Percentiles rank a stretch among this genome's conserved stretches.
Conservation (phyloP, 2,329 filamentous ascomycete genomes). For the Pyrenophora seminiperda region DNA sequence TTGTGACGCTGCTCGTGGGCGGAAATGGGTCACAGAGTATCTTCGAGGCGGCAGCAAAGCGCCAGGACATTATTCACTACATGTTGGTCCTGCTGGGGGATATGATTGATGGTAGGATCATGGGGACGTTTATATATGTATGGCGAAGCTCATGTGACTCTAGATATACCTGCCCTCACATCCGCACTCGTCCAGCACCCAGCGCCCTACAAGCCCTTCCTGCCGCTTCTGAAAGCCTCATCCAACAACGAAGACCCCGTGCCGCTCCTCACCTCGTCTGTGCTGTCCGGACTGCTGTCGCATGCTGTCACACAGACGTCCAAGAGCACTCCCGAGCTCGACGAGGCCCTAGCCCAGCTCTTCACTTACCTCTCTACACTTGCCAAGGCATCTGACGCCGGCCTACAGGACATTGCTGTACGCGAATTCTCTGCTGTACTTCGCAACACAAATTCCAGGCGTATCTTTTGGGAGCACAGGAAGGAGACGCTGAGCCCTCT, state of each 20-base stretch:
- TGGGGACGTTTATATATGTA: background rate
- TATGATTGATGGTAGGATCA: constrained; percentile 74
- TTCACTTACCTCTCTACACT: constrained; percentile 85
- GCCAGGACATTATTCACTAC: constrained; percentile 91
- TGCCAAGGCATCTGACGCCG: constrained; percentile 82
- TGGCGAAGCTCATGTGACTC: constrained; percentile 22
- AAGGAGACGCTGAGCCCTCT: constrained; percentile 83
- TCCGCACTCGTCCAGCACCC: constrained; percentile 75
- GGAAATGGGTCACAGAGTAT: constrained; percentile 69
- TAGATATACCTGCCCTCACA: constrained; percentile 80
- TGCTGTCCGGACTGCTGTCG: constrained; percentile 79
- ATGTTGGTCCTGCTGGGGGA: constrained; percentile 88
- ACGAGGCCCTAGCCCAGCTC: constrained; percentile 78
- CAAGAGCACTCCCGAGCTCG: constrained; percentile 65
- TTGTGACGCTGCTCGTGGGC: constrained; percentile 80
- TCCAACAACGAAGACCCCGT: constrained; percentile 84
- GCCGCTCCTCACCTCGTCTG: constrained; percentile 85
- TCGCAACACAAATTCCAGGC: constrained; percentile 72
- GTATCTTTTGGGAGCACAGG: constrained; percentile 89
- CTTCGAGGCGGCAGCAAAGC: constrained; percentile 78
- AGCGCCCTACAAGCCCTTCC: constrained; percentile 75
- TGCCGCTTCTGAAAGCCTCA: constrained; percentile 82
- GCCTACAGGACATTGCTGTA: constrained; percentile 93
- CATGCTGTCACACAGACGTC: constrained; percentile 65
- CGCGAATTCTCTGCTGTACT: constrained; percentile 87